Percentiles rank a stretch among this genome's conserved stretches.
Conservation (phyloP, 169 alveolate species). For the Cryptosporidium muris region DNA sequence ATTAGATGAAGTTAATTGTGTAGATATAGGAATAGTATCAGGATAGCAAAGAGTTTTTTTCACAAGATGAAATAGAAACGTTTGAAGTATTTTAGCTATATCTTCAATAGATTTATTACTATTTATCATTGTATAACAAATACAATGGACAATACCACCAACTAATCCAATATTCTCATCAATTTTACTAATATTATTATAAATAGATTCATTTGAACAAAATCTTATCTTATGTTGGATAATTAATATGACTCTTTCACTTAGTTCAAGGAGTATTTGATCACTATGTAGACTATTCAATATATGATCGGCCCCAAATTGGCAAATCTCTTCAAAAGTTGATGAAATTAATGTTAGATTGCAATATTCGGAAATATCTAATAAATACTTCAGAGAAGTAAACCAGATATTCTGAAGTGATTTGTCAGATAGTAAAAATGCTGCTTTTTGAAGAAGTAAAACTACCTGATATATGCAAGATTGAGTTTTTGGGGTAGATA, state of each 20-base stretch:
- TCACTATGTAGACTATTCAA: conserved; percentile 29
- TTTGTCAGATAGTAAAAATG: conserved; percentile 13
- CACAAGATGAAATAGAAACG: conserved; percentile 17
- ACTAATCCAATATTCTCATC: conserved; percentile 67
- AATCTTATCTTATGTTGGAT: conserved; percentile 14
- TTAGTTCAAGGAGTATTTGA: conserved; percentile 41
- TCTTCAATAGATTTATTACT: conserved; percentile 4
- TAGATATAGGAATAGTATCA: conserved; percentile 7
- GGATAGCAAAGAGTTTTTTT: not conserved
- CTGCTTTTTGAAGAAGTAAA: conserved; percentile 49
- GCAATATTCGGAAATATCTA: conserved; percentile 23
- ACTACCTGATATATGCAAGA: conserved; percentile 52
- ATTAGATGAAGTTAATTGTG: not conserved
- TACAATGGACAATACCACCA: conserved; percentile 35
- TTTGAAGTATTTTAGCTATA: conserved; percentile 10
- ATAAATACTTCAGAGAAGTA: conserved; percentile 24
- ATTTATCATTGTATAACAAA: conserved; percentile 53
- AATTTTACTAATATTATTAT: conserved; percentile 43
- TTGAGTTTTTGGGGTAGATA: conserved; percentile 33
- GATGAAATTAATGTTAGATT: conserved; percentile 17
- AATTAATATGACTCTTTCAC: conserved; percentile 36
- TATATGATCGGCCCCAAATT: conserved; percentile 50
- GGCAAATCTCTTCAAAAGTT: conserved; percentile 58
- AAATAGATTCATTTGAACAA: not conserved
- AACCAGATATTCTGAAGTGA: conserved; percentile 25